Percentiles rank a stretch among this genome's conserved stretches.
phyloP scores from a whole-genome alignment of 2,329 filamentous ascomycete genomes.

The Elsinoe arachidis region DNA sequence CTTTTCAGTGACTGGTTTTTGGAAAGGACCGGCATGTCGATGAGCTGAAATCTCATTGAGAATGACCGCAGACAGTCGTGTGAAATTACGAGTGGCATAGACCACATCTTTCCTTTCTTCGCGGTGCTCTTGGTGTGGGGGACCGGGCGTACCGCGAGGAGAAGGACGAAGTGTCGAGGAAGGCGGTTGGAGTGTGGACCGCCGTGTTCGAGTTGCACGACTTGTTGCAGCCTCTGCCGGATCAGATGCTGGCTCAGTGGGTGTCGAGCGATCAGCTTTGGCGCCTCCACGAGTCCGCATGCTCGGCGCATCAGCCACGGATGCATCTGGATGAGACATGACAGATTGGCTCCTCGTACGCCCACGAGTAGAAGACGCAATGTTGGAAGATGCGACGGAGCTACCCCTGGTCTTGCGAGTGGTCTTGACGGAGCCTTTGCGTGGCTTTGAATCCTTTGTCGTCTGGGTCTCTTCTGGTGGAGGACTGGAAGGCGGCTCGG shows the following conservation, averaged over 20 bases:
- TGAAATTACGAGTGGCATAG: constrained; percentile 41
- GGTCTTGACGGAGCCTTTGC: constrained; percentile 7
- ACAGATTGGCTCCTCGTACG: constrained; percentile 43
- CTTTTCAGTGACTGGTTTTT: constrained; percentile 40
- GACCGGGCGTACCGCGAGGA: constrained; percentile 1
- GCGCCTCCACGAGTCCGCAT: constrained; percentile 30
- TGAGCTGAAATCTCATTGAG: constrained; percentile 45
- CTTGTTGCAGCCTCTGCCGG: constrained; percentile 20
- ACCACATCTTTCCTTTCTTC: constrained; percentile 28
- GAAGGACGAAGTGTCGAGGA: constrained; percentile 14
- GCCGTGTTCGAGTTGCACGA: constrained; percentile 20
- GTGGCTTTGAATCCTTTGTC: background rate
- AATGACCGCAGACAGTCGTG: constrained; percentile 38
- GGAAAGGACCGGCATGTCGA: constrained; percentile 45
- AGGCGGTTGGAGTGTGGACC: constrained; percentile 26
- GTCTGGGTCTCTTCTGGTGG: background rate
- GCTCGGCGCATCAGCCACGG: constrained; percentile 32
- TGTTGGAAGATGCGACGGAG: constrained; percentile 40
- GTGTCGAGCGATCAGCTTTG: constrained; percentile 41
- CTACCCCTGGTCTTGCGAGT: constrained; percentile 24
- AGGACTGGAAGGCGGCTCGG: background rate
- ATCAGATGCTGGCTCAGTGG: constrained; percentile 27
- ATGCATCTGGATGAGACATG: constrained; percentile 36
- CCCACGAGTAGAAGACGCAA: constrained; percentile 35
- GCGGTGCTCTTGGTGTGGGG: constrained; percentile 13